Evolutionary conservation across 768 basidiomycete genomes (phyloP), one percentile per base, ranked within the genome.

Genomic region (Leccinum arenicola): DNA sequence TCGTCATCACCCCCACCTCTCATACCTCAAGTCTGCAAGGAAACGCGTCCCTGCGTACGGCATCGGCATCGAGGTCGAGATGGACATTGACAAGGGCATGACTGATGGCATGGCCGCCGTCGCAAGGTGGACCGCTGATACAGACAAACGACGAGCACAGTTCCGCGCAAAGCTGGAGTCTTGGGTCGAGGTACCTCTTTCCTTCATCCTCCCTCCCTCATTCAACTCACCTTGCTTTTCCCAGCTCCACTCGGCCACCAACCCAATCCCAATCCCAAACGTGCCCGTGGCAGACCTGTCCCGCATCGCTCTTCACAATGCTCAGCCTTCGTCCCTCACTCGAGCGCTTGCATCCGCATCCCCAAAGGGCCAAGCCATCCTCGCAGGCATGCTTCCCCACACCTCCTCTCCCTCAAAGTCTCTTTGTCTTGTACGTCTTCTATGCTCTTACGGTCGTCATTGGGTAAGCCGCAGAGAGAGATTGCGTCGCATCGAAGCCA

Each of bases 91-190:
- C 73, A 89, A 89, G 74, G 85, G 82, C 65, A 86, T 89, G 86
- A 77, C 77, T 21, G 84, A 82, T 49, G 90, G 91, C n/a, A 93
- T 93, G 88, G 89, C 90, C 38, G 89, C 91, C 29, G 89, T 94
- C 49, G 91, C 92, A 55, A 83, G 90, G 57, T 94, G 92, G 92
- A 92, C 92, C 3, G 83, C 88, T 29, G 84, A 79, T 49, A 75
- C 81, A 38, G 88, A 90, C 56, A 74, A 74, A 35, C 83, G 92
- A 55, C 82, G 85, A 55, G 74, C 77, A 55, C 76, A 82, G 54
- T 80, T 93, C 62, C 76, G 76, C 25, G 61, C 69, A 15, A 93
- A 90, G 67, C 73, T 94, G 31, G 74, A 82, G 43, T 68, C 73
- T 45, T 94, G 92, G 92, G 70, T 74, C 4, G 74, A 85, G 76